phyloP scores from a whole-genome alignment of 2,329 filamentous ascomycete genomes.

The Neonectria magnoliae region DNA sequence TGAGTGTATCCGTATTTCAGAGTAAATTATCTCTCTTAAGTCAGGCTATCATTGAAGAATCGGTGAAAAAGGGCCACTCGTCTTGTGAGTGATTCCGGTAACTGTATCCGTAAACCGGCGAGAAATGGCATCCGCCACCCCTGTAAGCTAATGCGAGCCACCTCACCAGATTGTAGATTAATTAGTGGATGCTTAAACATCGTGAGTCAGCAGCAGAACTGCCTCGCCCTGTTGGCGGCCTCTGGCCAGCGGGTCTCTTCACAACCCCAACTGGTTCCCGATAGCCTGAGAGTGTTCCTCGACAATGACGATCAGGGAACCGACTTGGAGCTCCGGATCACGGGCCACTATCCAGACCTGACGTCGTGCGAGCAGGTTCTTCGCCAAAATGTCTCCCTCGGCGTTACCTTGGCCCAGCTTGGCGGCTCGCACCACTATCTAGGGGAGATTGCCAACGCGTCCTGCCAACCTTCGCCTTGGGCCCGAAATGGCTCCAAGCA shows the following conservation, averaged over 20 bases:
- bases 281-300: slow-evolving; percentile 12
- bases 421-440: slow-evolving; percentile 30
- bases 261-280: slow-evolving; percentile 13
- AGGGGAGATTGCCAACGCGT: slow-evolving; percentile 30
- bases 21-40: no score
- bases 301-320: slow-evolving; percentile 14
- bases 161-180: no score
- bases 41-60: no score
- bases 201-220: slow-evolving; percentile 23
- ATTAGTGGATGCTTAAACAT: no score
- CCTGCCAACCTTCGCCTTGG: slow-evolving; percentile 11
- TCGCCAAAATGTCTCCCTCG: slow-evolving; percentile 21
- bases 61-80: no score
- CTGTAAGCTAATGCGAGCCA: no score
- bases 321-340: not conserved
- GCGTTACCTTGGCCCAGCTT: slow-evolving; percentile 28
- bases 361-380: slow-evolving; percentile 15
- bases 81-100: no score
- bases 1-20: no score
- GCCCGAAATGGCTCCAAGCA: not conserved
- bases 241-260: slow-evolving; percentile 20
- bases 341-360: not conserved
- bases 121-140: no score
- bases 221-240: slow-evolving; percentile 6
- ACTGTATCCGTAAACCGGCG: no score